Percentiles rank a stretch among this genome's conserved stretches.
These are phyloP conservation scores for Bryoglossum gracile DNA, from an alignment of 495 filamentous ascomycete genomes.

Conservation along the genomic window DNA sequence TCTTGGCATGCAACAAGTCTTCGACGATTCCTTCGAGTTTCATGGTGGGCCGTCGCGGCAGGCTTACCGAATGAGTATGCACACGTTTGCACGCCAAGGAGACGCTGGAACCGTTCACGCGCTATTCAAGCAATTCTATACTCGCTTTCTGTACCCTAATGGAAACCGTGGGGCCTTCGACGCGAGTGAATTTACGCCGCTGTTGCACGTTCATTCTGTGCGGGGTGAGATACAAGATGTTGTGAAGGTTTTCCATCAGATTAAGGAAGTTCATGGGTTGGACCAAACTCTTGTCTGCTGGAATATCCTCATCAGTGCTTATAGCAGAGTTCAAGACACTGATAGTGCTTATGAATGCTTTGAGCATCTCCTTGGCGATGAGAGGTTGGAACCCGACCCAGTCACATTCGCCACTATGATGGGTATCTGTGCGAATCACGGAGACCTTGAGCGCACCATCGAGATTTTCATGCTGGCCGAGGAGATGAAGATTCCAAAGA, in stretches of 20 bases:
- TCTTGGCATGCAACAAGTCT: constrained; percentile 41
- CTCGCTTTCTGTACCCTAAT: background rate
- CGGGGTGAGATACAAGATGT: constrained; percentile 53
- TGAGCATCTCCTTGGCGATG: constrained; percentile 40
- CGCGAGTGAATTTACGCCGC: constrained; percentile 28
- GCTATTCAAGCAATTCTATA: constrained; percentile 39
- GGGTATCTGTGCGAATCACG: constrained; percentile 58
- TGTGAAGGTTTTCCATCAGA: constrained; percentile 49
- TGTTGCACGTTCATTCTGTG: constrained; percentile 61
- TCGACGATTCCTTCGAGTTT: constrained; percentile 45
- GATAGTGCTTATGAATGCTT: constrained; percentile 54
- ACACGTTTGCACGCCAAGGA: constrained; percentile 46
- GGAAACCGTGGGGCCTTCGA: background rate
- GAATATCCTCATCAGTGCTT: constrained; percentile 73
- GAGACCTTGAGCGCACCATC: constrained; percentile 63
- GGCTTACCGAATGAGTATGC: constrained; percentile 43
- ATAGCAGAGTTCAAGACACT: constrained; percentile 57
- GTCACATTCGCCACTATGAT: constrained; percentile 67
- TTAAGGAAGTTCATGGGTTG: constrained; percentile 45
- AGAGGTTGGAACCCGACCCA: constrained; percentile 39
- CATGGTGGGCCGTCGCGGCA: constrained; percentile 30
- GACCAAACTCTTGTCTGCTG: constrained; percentile 49
- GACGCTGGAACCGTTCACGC: constrained; percentile 41
- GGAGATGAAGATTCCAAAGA: constrained; percentile 32
- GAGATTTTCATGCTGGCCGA: constrained; percentile 53